Base-by-base conservation (phyloP, 2,329 filamentous ascomycete species). In the Colletotrichum theobromicola region DNA sequence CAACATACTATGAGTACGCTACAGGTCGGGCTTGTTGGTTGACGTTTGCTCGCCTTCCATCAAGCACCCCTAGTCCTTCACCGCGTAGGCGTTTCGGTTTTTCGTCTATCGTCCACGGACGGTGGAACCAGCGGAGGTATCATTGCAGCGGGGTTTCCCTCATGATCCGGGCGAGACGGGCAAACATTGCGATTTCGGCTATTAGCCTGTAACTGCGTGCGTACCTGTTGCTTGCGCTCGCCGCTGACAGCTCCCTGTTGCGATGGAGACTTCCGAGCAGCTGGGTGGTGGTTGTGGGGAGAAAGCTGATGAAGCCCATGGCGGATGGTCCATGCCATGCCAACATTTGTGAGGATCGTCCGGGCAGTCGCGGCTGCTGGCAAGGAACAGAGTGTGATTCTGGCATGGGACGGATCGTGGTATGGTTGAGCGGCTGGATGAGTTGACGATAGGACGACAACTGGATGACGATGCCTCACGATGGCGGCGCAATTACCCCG, bases 81-180 rank as follows among this genome's bases (percentile, higher is more conserved):
- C 53, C 24, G 21, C 26, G 26, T 60, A 30, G 57, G 10, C 64
- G 62, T 50, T 65, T 55, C 50, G 42, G 42, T 32, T 46, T 37
- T 60, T 74, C 66, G 65, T 67, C 57, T 63, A 72, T 73, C 71
- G 60, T 70, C 67, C 66, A 61, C 62, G 46, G 67, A 70, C 21
- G 30, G 67, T 73, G 65, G 70, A 70, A 70, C 42, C 46, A 24
- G 70, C 60, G 67, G 67, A 70, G 71, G 71, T 61, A 60, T 69
- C 35, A 32, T 65, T 28, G 71, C 50, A 32, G 60, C 60, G 67
- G 67, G 60, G 67, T 35, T 42, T 21, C 58, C 61, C 67, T 66
- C 37, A 55, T 74, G 72, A 74, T 46, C 61, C 55, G 32, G 26
- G 67, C 61, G 46, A 58, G 24, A 64, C 46, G 66, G 66, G n/a